phyloP scores from a whole-genome alignment of 805 yeast genomes.

The Candida sakaeoensis region DNA sequence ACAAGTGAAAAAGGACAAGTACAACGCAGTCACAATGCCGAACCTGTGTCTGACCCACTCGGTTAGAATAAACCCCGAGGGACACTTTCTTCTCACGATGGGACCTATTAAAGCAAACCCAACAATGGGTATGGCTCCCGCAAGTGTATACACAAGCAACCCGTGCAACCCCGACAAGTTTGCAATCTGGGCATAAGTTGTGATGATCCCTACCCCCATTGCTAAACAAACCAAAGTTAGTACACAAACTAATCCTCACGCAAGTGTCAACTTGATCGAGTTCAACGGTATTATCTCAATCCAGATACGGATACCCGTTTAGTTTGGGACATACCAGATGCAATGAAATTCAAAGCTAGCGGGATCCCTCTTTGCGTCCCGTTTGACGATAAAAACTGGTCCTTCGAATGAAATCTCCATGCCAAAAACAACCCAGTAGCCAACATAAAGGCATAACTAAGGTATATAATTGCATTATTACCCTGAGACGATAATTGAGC shows the following conservation, averaged over 20 bases:
- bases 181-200: conserved; percentile 85
- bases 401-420: conserved; percentile 47
- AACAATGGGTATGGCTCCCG: conserved; percentile 81
- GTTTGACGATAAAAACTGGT: conserved; percentile 69
- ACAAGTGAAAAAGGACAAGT: conserved; percentile 76
- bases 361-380: conserved; percentile 80
- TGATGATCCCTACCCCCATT: conserved; percentile 83
- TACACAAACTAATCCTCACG: conserved; percentile 37
- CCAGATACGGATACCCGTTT: conserved; percentile 8
- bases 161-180: conserved; percentile 87
- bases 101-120: conserved; percentile 86
- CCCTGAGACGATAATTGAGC: conserved; percentile 34
- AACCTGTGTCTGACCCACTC: conserved; percentile 90
- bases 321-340: conserved; percentile 61
- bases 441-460: conserved; percentile 37
- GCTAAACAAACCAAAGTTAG: conserved; percentile 37
- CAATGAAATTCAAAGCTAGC: conserved; percentile 81
- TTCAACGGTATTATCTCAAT: conserved; percentile 42
- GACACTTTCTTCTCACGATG: conserved; percentile 68
- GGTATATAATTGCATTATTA: conserved; percentile 41
- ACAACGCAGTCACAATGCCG: conserved; percentile 69
- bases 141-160: conserved; percentile 69
- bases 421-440: conserved; percentile 48
- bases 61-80: conserved; percentile 86
- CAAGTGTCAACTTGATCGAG: conserved; percentile 45